These are phyloP conservation scores for Sclerotinia sclerotiorum DNA, from an alignment of 2,329 filamentous ascomycete species.

Conservation along the genomic window DNA sequence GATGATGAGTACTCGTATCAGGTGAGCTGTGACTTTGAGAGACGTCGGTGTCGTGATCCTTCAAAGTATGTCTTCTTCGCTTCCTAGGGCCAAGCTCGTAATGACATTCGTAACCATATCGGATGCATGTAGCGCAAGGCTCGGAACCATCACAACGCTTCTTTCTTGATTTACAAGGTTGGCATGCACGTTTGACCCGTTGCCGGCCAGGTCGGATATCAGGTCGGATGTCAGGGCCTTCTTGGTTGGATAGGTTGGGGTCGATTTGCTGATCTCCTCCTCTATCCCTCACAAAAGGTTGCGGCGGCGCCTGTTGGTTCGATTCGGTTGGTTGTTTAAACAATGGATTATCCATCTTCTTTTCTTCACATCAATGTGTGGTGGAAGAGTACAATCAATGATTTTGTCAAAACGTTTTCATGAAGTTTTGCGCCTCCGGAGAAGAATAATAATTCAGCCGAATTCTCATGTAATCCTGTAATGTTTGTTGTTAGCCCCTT, in stretches of 20 bases:
- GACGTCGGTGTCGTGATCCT: conserved; percentile 20
- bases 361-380: not conserved
- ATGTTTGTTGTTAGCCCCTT: not conserved
- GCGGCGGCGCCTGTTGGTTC: not conserved
- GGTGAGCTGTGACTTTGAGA: conserved; percentile 22
- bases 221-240: conserved; percentile 20
- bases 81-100: conserved; percentile 20
- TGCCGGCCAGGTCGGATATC: conserved; percentile 22
- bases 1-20: conserved; percentile 11
- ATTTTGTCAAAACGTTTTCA: not conserved
- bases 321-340: not conserved
- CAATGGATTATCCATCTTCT: conserved; percentile 7
- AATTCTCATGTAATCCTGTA: not conserved
- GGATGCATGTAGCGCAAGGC: conserved; percentile 20
- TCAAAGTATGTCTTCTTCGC: conserved; percentile 14
- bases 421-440: not conserved
- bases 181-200: conserved; percentile 24
- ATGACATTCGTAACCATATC: conserved; percentile 22
- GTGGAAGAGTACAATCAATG: not conserved
- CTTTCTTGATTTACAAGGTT: conserved; percentile 24
- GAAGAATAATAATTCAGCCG: not conserved
- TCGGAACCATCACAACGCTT: conserved; percentile 22
- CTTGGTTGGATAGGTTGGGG: not conserved
- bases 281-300: not conserved
- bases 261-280: conserved; percentile 12